Base-by-base conservation (phyloP, 305 asterid species). In the Solanum chacoense region DNA sequence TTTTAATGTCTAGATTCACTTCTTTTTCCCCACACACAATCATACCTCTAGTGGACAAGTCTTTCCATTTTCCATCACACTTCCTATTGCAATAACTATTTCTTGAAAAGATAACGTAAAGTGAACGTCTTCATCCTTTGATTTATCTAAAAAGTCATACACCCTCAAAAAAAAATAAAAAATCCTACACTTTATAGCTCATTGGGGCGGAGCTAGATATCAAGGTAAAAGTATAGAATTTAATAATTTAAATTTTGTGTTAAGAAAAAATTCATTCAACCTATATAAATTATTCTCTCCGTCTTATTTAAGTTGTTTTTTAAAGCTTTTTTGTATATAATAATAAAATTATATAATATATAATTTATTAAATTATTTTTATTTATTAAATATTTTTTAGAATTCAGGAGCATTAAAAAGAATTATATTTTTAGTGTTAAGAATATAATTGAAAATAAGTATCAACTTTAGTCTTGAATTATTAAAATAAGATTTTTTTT, bases 41-140 rank as follows among this genome's bases (percentile, higher is more conserved):
- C 90, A 93, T 94, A 86, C 88, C 92, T 79, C 90, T 91, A 90
- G 89, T 50, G 7, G 74, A 91, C 83, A 92, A 81, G 88, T 88
- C 59, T 74, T 80, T 91, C 91, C 90, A 94, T 91, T 92, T 90
- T 63, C 91, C 89, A 88, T 93, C 95, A 93, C 94, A 89, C 96
- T 91, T 32, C 31, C 22, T 83, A 50, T 91, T 73, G 92, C 81
- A 92, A 93, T 91, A 34, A 91, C 90, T 95, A 92, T 93, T 94
- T 89, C 91, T 89, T 85, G 86, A 78, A 88, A 92, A 92, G 88
- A 91, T 90, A 94, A 92, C 98, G 97, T 95, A 93, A 93, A 94
- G 91, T 89, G 92, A 92, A 94, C 95, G 92, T 92, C 92, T 80
- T 80, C 85, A 63, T 42, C 86, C 86, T 81, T 88, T 92, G 90